Percentiles rank a stretch among this genome's conserved stretches.
These are phyloP conservation scores for Scytalidium sp. DNA, from an alignment of 2,329 filamentous ascomycete genomes.

Conservation along the genomic window DNA sequence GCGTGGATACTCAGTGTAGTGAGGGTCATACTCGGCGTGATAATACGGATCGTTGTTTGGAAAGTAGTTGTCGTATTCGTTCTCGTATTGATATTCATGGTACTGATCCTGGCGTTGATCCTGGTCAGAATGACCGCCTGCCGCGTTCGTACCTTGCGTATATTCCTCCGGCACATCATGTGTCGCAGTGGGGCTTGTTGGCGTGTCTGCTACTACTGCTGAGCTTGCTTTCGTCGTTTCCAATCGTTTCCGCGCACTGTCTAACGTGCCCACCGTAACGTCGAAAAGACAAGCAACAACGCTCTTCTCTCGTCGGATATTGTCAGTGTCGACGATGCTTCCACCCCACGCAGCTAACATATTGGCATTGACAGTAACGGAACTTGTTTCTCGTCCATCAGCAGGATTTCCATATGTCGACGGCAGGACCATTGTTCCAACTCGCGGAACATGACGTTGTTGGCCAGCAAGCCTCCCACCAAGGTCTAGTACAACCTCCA, in stretches of 20 bases:
- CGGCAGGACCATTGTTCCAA: conserved; percentile 23
- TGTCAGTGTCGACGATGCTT: conserved; percentile 82
- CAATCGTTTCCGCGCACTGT: conserved; percentile 51
- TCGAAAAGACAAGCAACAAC: conserved; percentile 88
- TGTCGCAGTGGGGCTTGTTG: conserved; percentile 9
- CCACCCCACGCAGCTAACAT: conserved; percentile 54
- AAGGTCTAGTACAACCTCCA: conserved; percentile 90
- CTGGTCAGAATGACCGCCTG: conserved; percentile 3
- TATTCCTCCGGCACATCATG: conserved; percentile 18
- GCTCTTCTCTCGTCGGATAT: conserved; percentile 82
- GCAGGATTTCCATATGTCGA: conserved; percentile 15
- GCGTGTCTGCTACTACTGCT: conserved; percentile 3
- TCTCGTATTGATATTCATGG: conserved; percentile 22
- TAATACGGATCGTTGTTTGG: conserved; percentile 20
- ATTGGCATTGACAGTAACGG: conserved; percentile 31
- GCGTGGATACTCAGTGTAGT: conserved; percentile 30
- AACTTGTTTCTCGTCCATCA: conserved; percentile 25
- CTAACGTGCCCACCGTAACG: conserved; percentile 79
- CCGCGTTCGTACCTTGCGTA: conserved; percentile 4
- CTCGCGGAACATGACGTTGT: conserved; percentile 32
- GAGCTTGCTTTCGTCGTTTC: background rate
- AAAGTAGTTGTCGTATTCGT: conserved; percentile 19
- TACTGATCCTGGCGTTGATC: conserved; percentile 22
- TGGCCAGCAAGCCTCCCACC: conserved; percentile 82
- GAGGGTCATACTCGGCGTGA: conserved; percentile 23